Evolutionary conservation across 2,329 filamentous ascomycete genomes (phyloP), one percentile per base, ranked within the genome.

Genomic region (Verruconis gallopava): DNA sequence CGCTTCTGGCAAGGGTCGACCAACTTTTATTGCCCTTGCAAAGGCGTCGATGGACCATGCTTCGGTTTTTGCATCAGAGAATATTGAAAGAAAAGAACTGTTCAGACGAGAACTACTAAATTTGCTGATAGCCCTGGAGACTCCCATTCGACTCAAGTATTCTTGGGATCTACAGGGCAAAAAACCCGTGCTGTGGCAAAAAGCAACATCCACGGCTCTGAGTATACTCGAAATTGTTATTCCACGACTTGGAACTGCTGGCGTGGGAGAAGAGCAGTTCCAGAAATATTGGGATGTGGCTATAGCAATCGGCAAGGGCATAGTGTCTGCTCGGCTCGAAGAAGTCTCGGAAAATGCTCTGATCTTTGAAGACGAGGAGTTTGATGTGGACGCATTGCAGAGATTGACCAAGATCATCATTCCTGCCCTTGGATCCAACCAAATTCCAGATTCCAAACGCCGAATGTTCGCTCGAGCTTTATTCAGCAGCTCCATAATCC

Each of bases 11-110:
- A 20, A 15, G 14, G 55, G 54, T 39, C 76, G 76, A 44, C 81
- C 85, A 4, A 93, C 85, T 0, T 96, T 86, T 55, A 77, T 98
- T 43, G 89, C 91, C 22, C 74, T 96, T 54, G 85, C 88, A 1
- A 93, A 91, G 58, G 75, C 75, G 15, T 77, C 81, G 45, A 91
- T 94, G 71, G 65, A 70, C 2, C 72, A 85, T 36, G 60, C 93
- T 2, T 69, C 81, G 48, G 63, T 62, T 0, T 61, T 85, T 2
- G 65, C 81, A 3, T 59, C 75, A 3, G 61, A 66, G 13, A 77
- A 84, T 47, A 71, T 75, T 0, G 58, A 63, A 0, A 75, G 82
- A 18, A 54, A 65, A n/a, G 44, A 36, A 15, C 38, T 44, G 4
- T 40, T 35, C 19, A 17, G 14, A 17, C 19, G 34, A 3, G 22